Evolutionary conservation across 1,284 basidiomycete species (phyloP).

Genomic region (Leccinum pachyderme): DNA sequence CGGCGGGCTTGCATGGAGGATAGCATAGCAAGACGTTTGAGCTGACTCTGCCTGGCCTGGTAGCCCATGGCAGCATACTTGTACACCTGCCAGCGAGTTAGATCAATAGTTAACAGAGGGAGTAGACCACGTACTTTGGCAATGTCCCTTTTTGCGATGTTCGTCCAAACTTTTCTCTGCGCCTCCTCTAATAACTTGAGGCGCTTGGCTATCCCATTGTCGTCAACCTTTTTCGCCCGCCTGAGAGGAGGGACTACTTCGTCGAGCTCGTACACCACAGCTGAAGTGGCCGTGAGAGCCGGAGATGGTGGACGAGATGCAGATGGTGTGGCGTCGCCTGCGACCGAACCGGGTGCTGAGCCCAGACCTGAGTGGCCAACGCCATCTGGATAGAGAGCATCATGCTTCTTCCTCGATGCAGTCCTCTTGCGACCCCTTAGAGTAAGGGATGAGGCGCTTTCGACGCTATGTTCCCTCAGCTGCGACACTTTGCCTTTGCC

Average conservation of each 20-base stretch:
- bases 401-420: constrained; percentile 47
- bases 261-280: constrained; percentile 68
- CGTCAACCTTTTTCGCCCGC: constrained; percentile 74
- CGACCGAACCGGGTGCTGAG: constrained; percentile 56
- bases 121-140: constrained; percentile 56
- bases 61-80: constrained; percentile 70
- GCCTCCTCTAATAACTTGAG: constrained; percentile 78
- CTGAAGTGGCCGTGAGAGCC: constrained; percentile 48
- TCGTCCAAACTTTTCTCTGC: constrained; percentile 84
- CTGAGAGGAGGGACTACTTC: constrained; percentile 66
- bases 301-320: constrained; percentile 64
- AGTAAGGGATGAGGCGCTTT: constrained; percentile 38
- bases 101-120: constrained; percentile 4
- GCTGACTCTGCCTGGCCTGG: constrained; percentile 62
- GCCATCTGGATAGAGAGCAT: constrained; percentile 40
- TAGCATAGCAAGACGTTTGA: constrained; percentile 75
- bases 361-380: constrained; percentile 50
- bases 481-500: constrained; percentile 43
- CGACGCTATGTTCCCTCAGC: constrained; percentile 44
- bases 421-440: constrained; percentile 41
- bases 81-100: constrained; percentile 60
- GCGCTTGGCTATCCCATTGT: constrained; percentile 66
- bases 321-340: constrained; percentile 56
- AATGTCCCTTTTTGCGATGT: constrained; percentile 79
- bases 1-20: constrained; percentile 81